Conservation (phyloP, 2,329 filamentous ascomycete species). For the Aurifilum marmelostoma region DNA sequence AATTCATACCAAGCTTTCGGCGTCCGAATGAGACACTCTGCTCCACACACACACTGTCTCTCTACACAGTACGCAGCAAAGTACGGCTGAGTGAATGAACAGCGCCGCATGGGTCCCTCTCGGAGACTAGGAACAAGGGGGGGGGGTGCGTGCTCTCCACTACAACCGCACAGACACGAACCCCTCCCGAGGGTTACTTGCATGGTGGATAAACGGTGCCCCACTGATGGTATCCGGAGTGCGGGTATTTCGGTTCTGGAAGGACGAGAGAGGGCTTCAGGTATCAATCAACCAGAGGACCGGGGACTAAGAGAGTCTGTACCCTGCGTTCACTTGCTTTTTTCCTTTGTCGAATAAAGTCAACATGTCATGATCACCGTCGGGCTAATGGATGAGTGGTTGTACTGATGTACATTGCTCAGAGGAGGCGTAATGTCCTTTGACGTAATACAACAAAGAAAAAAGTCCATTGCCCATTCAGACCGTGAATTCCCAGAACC, state of each 20-base stretch:
- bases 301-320: neutral
- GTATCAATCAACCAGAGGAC: neutral
- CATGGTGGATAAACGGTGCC: neutral
- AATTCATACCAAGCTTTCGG: neutral
- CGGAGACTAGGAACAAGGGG: too few species aligned
- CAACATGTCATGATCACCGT: neutral
- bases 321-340: neutral
- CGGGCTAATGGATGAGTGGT: neutral
- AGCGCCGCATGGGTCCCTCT: too few species aligned
- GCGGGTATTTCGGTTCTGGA: neutral
- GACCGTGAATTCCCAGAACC: too few species aligned
- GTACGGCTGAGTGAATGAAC: too few species aligned
- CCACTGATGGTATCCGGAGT: neutral
- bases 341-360: neutral
- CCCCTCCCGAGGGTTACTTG: neutral
- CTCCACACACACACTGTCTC: neutral
- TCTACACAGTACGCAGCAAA: too few species aligned
- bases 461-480: too few species aligned
- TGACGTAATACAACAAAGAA: neutral
- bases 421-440: too few species aligned
- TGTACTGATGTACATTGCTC: too few species aligned
- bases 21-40: neutral
- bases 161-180: neutral
- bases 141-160: too few species aligned
- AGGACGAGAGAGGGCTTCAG: neutral